Percentiles rank a stretch among this genome's conserved stretches.
Evolutionary conservation across 2,329 filamentous ascomycete species (phyloP).

Genomic region (Alternaria triticimaculans): DNA sequence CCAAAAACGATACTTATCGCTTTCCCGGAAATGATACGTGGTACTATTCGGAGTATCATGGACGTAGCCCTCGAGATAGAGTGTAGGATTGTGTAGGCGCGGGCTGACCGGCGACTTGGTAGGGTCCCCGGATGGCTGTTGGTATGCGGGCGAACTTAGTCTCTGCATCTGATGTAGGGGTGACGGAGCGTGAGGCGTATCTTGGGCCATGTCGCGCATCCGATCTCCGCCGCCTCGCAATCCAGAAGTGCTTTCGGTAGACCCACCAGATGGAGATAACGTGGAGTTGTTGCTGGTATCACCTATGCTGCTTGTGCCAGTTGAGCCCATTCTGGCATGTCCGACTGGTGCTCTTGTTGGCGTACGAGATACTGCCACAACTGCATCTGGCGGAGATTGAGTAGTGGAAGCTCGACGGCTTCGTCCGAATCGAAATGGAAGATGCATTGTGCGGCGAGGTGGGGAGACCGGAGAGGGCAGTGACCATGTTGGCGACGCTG

Average conservation of each 20-base stretch:
- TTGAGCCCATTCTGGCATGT: constrained; percentile 9
- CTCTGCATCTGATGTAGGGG: constrained; percentile 26
- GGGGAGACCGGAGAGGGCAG: constrained; percentile 1
- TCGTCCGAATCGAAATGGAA: constrained; percentile 32
- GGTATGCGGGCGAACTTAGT: constrained; percentile 16
- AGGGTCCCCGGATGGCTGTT: neutral
- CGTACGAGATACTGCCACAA: constrained; percentile 10
- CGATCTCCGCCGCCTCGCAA: constrained; percentile 21
- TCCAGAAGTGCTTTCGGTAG: constrained; percentile 22
- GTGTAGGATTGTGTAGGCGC: neutral
- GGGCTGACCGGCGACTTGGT: neutral
- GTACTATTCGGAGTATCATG: neutral
- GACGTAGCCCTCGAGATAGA: constrained; percentile 16
- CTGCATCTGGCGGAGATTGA: constrained; percentile 5
- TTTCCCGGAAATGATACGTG: constrained; percentile 7
- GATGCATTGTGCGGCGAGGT: constrained; percentile 16
- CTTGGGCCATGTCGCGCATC: constrained; percentile 11
- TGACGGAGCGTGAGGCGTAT: constrained; percentile 17
- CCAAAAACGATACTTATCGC: neutral
- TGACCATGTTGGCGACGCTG: constrained; percentile 8
- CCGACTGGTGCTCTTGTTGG: constrained; percentile 11
- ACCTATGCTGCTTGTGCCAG: constrained; percentile 15
- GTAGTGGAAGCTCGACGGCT: neutral
- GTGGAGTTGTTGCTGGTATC: neutral
- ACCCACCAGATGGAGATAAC: constrained; percentile 1